Percentiles rank a stretch among this genome's conserved stretches.
Conservation (phyloP, 352 stramenopile genomes). For the Globisporangium recalcitrans region DNA sequence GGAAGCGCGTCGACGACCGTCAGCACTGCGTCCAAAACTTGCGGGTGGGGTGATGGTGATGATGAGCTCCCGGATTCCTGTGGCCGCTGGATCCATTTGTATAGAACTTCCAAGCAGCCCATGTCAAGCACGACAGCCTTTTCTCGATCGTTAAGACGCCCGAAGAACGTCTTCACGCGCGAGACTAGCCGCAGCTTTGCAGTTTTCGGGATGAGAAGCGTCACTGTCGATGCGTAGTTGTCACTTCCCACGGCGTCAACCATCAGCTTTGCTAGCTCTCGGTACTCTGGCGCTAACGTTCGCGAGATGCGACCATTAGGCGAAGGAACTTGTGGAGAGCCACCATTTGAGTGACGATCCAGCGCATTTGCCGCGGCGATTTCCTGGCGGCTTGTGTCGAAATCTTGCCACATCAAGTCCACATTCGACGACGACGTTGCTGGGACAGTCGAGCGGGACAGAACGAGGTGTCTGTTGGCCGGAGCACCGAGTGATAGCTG, state of each 20-base stretch:
- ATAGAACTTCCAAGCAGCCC: conserved; percentile 48
- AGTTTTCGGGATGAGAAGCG: conserved; percentile 72
- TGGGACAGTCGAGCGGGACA: conserved; percentile 26
- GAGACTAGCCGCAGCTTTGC: conserved; percentile 67
- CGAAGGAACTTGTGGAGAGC: background rate
- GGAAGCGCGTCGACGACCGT: conserved; percentile 46
- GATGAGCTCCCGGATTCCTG: conserved; percentile 13
- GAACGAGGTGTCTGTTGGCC: conserved; percentile 14
- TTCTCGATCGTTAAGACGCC: conserved; percentile 49
- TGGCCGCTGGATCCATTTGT: conserved; percentile 49
- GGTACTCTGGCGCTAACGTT: conserved; percentile 49
- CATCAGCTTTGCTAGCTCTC: conserved; percentile 65
- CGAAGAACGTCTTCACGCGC: conserved; percentile 69
- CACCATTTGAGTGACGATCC: conserved; percentile 13
- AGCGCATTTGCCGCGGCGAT: conserved; percentile 17
- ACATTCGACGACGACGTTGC: conserved; percentile 14
- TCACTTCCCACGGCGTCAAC: conserved; percentile 56
- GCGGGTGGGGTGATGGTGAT: conserved; percentile 34
- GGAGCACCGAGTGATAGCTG: conserved; percentile 24
- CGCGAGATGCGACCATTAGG: conserved; percentile 23
- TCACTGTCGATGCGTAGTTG: conserved; percentile 73
- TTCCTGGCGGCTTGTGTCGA: conserved; percentile 43
- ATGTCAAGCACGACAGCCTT: conserved; percentile 46
- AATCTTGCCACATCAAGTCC: conserved; percentile 64
- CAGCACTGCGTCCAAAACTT: conserved; percentile 65